Percentiles rank a stretch among this genome's conserved stretches.
Conservation (phyloP, 352 stramenopile species). For the Phytophthora lateralis region DNA sequence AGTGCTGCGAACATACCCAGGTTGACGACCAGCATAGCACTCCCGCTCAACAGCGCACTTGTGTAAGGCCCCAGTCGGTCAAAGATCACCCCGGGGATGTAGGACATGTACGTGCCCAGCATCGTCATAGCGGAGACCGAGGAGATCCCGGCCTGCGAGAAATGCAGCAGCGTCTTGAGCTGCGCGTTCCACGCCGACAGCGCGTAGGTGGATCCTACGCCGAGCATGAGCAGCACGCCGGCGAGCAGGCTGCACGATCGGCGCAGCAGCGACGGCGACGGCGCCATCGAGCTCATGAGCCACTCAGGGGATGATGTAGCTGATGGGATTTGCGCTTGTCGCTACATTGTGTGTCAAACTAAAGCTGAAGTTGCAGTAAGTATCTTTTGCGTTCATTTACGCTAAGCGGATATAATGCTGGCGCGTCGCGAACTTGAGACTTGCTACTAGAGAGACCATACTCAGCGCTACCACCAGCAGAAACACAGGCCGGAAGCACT, state of each 20-base stretch:
- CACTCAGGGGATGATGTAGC: conserved; percentile 6
- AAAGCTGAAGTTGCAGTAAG: conserved; percentile 12
- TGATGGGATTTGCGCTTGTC: background rate
- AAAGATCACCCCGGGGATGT: conserved; percentile 72
- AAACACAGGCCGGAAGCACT: conserved; percentile 74
- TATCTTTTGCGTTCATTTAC: conserved; percentile 10
- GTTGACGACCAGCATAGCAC: conserved; percentile 45
- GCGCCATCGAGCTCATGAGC: conserved; percentile 11
- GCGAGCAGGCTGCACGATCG: conserved; percentile 54
- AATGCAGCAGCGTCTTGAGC: conserved; percentile 78
- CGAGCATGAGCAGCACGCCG: conserved; percentile 70
- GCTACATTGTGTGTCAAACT: conserved; percentile 18
- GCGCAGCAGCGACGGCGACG: conserved; percentile 25
- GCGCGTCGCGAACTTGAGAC: conserved; percentile 52
- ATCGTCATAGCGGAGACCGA: conserved; percentile 76
- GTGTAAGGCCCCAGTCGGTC: conserved; percentile 67
- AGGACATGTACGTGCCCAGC: conserved; percentile 80
- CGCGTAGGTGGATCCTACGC: conserved; percentile 78
- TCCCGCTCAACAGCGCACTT: conserved; percentile 58
- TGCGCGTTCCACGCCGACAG: conserved; percentile 86
- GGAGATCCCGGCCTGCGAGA: conserved; percentile 77
- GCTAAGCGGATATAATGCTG: conserved; percentile 28
- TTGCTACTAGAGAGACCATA: conserved; percentile 52
- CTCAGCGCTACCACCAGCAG: conserved; percentile 60
- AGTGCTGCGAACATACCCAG: conserved; percentile 52